Base-by-base conservation (phyloP, 2,329 filamentous ascomycete genomes). In the Decorospora gaudefroyi region DNA sequence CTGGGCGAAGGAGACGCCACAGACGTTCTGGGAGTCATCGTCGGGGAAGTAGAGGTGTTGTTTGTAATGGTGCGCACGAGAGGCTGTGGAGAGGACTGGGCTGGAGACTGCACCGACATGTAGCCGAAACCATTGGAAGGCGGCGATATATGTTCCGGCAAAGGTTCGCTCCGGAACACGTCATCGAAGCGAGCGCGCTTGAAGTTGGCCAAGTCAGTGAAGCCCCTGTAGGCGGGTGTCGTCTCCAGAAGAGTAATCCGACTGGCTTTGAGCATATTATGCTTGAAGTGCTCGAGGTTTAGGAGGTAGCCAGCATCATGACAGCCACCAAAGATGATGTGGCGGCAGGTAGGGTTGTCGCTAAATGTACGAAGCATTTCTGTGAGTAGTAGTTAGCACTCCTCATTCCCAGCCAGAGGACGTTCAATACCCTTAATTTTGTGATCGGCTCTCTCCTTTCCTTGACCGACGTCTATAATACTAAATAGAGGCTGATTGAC, bases 311-410 rank as follows among this genome's bases (percentile, higher is more conserved):
- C 74, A 29, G 72, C 71, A 55, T 77, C 75, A 42, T 75, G 72
- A 47, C 72, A 75, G 6, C 73, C 74, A 13, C 72, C 74, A 47
- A 77, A 77, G 51, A 76, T 69, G 54, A 77, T 72, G 43, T 75
- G 72, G 45, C 71, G 73, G 61, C 73, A 75, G 27, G 75, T 74
- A 11, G 70, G 62, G 42, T 75, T 76, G 28, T 70, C 66, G 47
- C 74, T 63, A 60, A 74, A 76, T 2, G 75, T 68, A 30, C 74
- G 69, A 36, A 77, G 67, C 53, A 72, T 75, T 65, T 76, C 74
- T 65, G 53, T 12, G 18, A 2, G 9, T 6, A 2, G 7, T 9
- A 12, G 22, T 64, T 12, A 63, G 49, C n/a, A 38, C 6, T 6
- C 5, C 19, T 15, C 5, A 7, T 11, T 21, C n/a, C 0, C 15